phyloP scores from a whole-genome alignment of 139 green algal genomes.

The Tetraselmis striata region DNA sequence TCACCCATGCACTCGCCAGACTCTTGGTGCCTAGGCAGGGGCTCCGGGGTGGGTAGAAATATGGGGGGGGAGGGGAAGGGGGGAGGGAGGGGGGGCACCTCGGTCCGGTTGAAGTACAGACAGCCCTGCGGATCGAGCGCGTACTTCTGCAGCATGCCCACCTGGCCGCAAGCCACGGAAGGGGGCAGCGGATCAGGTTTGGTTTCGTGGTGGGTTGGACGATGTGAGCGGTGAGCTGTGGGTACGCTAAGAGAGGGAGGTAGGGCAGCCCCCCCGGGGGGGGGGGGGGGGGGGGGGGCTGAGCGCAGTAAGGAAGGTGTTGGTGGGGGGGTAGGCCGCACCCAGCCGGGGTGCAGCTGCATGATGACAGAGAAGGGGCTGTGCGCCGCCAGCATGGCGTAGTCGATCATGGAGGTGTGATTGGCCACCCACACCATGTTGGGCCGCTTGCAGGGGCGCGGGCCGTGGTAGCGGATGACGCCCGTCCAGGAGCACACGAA shows the following conservation, averaged over 20 bases:
- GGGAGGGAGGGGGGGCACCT: slow-evolving; percentile 31
- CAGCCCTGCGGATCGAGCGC: slow-evolving; percentile 84
- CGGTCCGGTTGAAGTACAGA: slow-evolving; percentile 95
- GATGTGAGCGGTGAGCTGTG: too few species aligned
- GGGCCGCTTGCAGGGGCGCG: slow-evolving; percentile 54
- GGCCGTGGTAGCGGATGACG: slow-evolving; percentile 79
- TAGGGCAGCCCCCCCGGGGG: too few species aligned
- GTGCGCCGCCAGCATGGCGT: slow-evolving; percentile 84
- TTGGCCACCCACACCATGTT: slow-evolving; percentile 94
- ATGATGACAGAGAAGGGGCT: slow-evolving; percentile 81
- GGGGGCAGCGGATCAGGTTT: too few species aligned
- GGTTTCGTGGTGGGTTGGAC: too few species aligned
- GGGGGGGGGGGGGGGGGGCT: too few species aligned
- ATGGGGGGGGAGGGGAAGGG: slow-evolving; percentile 1
- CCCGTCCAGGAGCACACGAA: slow-evolving; percentile 90
- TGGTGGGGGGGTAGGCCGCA: too few species aligned
- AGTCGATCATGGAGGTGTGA: slow-evolving; percentile 99
- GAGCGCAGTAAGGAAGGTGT: too few species aligned
- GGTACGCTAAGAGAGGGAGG: too few species aligned
- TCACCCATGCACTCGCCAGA: not conserved
- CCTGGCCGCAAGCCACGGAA: too few species aligned
- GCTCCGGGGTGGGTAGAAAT: not conserved
- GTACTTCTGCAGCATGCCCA: slow-evolving; percentile 79
- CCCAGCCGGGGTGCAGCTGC: slow-evolving; percentile 86
- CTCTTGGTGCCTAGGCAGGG: too few species aligned